These are phyloP conservation scores for Kockiozyma suomiensis DNA, from an alignment of 805 yeast species.

Conservation along the genomic window DNA sequence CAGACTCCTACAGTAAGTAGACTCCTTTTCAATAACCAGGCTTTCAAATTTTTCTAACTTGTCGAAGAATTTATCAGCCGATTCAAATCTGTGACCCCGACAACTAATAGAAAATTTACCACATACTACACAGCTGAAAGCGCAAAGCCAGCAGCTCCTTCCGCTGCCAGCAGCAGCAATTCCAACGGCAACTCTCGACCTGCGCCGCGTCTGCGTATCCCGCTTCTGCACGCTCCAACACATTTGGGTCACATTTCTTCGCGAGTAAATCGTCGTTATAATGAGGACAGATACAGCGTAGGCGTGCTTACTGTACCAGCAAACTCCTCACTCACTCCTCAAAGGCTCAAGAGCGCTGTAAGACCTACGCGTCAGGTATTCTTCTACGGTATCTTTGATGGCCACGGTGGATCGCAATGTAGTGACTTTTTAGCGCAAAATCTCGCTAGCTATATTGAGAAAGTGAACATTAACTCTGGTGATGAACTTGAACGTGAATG, in stretches of 20 bases:
- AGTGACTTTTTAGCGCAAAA: slow-evolving; percentile 59
- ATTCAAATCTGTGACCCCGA: background rate
- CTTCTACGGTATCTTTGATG: slow-evolving; percentile 81
- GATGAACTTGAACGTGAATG: slow-evolving; percentile 57
- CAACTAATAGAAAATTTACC: background rate
- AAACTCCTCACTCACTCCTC: slow-evolving; percentile 38
- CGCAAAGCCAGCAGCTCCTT: background rate
- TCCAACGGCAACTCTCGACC: slow-evolving; percentile 1
- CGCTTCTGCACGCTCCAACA: slow-evolving; percentile 64
- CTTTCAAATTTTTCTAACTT: background rate
- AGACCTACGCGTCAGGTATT: slow-evolving; percentile 50
- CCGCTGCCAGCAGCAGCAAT: background rate
- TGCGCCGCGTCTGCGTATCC: slow-evolving; percentile 46
- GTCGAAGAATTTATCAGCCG: background rate
- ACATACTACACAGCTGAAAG: slow-evolving; percentile 15
- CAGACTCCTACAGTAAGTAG: slow-evolving; percentile 16
- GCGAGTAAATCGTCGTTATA: slow-evolving; percentile 72
- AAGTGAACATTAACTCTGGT: slow-evolving; percentile 42
- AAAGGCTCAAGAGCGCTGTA: slow-evolving; percentile 12
- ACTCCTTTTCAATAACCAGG: background rate
- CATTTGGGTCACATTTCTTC: slow-evolving; percentile 79
- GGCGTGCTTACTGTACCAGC: slow-evolving; percentile 57
- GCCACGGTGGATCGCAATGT: slow-evolving; percentile 89
- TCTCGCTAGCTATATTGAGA: slow-evolving; percentile 58
- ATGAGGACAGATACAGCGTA: slow-evolving; percentile 81